These are phyloP conservation scores for Umbelopsis sp. DNA, from an alignment of 192 early-diverging fungal species.

Conservation along the genomic window DNA sequence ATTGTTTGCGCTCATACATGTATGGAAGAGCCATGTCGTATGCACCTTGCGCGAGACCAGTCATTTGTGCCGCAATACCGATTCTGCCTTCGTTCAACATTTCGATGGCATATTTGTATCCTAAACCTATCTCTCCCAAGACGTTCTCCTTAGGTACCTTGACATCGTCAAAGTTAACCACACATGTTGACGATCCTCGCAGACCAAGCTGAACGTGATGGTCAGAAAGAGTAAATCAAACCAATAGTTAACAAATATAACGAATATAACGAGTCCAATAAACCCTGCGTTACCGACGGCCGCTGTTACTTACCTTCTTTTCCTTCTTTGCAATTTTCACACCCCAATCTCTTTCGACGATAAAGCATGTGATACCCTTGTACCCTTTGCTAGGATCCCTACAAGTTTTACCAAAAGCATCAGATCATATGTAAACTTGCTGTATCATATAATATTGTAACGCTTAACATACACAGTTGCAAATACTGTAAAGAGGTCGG, in stretches of 20 bases:
- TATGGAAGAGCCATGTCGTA: conserved; percentile 86
- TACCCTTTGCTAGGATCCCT: conserved; percentile 90
- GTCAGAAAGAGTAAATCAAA: no score
- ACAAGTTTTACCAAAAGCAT: conserved; percentile 17
- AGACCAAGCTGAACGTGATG: conserved; percentile 74
- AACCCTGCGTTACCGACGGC: background rate
- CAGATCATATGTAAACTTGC: no score
- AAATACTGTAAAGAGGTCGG: conserved; percentile 69
- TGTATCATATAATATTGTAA: no score
- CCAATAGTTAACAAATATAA: no score
- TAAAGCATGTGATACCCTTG: conserved; percentile 97
- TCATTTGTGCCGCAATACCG: conserved; percentile 97
- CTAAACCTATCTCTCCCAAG: conserved; percentile 90
- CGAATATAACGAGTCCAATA: background rate
- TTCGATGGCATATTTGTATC: conserved; percentile 97
- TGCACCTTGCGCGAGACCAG: conserved; percentile 93
- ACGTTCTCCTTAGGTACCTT: conserved; percentile 82
- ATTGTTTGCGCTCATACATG: conserved; percentile 93
- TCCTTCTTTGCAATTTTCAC: conserved; percentile 96
- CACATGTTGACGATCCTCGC: conserved; percentile 92
- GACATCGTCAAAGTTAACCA: conserved; percentile 89
- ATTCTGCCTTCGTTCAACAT: conserved; percentile 97
- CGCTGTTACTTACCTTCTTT: conserved; percentile 64
- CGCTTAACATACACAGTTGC: conserved; percentile 26
- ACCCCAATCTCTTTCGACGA: conserved; percentile 92